Conservation (phyloP, 1,284 basidiomycete genomes). For the Ustilago nuda region DNA sequence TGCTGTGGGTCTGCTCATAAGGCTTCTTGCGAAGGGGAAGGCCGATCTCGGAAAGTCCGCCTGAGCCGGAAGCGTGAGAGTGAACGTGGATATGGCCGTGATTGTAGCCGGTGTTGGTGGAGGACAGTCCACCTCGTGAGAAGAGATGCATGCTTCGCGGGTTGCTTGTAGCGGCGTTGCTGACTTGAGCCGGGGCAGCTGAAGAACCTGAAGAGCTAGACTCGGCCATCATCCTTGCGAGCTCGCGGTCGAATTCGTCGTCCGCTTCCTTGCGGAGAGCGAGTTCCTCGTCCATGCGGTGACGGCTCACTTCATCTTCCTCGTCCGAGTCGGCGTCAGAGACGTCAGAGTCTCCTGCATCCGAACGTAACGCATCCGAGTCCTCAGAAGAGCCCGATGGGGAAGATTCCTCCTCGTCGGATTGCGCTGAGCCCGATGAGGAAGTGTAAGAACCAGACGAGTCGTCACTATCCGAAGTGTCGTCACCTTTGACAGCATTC, state of each 20-base stretch:
- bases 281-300: slow-evolving; percentile 70
- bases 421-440: slow-evolving; percentile 21
- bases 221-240: slow-evolving; percentile 88
- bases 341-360: slow-evolving; percentile 11
- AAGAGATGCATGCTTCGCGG: slow-evolving; percentile 18
- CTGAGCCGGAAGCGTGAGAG: slow-evolving; percentile 73
- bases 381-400: slow-evolving; percentile 14
- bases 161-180: neutral
- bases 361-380: slow-evolving; percentile 20
- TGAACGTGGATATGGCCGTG: slow-evolving; percentile 41
- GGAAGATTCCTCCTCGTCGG: slow-evolving; percentile 13
- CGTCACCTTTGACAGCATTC: slow-evolving; percentile 73
- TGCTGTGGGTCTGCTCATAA: slow-evolving; percentile 70
- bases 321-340: slow-evolving; percentile 37
- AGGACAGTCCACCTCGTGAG: slow-evolving; percentile 22
- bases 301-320: slow-evolving; percentile 35
- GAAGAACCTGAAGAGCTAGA: slow-evolving; percentile 64
- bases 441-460: slow-evolving; percentile 8
- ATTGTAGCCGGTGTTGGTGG: slow-evolving; percentile 23
- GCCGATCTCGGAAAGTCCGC: slow-evolving; percentile 75
- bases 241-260: slow-evolving; percentile 91
- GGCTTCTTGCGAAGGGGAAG: slow-evolving; percentile 70
- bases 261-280: slow-evolving; percentile 80
- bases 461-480: slow-evolving; percentile 18
- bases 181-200: slow-evolving; percentile 6